Evolutionary conservation across 2,329 filamentous ascomycete species (phyloP), one percentile per base, ranked within the genome.

Genomic region (Exserohilum turcica): DNA sequence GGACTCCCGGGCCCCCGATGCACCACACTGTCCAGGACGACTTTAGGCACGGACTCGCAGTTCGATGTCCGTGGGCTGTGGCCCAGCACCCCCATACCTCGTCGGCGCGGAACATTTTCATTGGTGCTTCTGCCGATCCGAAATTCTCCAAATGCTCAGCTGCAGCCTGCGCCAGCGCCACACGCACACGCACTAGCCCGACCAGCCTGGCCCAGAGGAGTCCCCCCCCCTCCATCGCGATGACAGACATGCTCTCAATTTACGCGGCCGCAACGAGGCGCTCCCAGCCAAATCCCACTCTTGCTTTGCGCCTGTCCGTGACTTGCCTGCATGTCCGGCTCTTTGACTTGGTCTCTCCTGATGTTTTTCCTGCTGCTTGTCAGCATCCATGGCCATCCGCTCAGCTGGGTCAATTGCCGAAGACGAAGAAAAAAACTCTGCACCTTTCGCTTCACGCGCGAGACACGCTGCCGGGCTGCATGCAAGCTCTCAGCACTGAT

Each of bases 1-100:
- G 47, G 47, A 63, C 54, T 48, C 63, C 70, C 69, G 65, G 42
- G 42, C 47, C 64, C 67, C 68, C 67, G 67, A 68, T 63, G 62
- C 68, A 62, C 48, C 45, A 33, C 35, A 31, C 42, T 46, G 33
- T 35, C 38, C 59, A 61, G 52, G 48, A 56, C 59, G 36, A 52
- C 52, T 60, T 24, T 54, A 52, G 56, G 60, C 48, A 59, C 61
- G 55, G 57, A 54, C 50, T 51, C 54, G 29, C 55, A 56, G 46
- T 53, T 54, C 45, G 52, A 47, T 43, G 5, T 53, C 65, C 59
- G 60, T 55, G 59, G 66, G 59, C 62, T 54, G 40, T 57, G 43
- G 40, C 48, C 38, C 37, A 46, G 48, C 44, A 39, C 27, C 35
- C 21, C 36, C 42, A 47, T 45, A 15, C 54, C 49, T 57, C 58